Percentiles rank a stretch among this genome's conserved stretches.
These are phyloP conservation scores for Gentiana macrophylla DNA, from an alignment of 257 asterid genomes.

Conservation along the genomic window DNA sequence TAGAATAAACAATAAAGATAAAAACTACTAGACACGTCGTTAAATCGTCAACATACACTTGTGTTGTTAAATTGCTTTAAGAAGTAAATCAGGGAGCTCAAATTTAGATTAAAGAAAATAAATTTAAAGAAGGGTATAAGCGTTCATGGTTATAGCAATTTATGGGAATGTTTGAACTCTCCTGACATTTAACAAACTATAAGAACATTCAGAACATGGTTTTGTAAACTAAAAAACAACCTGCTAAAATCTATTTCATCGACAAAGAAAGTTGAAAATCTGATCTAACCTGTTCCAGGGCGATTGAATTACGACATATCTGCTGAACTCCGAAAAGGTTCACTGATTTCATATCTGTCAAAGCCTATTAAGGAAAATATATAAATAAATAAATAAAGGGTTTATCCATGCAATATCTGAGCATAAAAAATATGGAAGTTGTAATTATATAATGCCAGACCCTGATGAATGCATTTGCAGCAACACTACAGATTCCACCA, in stretches of 20 bases:
- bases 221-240: neutral
- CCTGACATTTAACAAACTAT: too few species aligned
- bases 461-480: conserved; percentile 73
- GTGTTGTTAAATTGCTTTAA: too few species aligned
- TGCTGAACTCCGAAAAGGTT: conserved; percentile 99
- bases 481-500: conserved; percentile 86
- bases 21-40: too few species aligned
- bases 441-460: conserved; percentile 27
- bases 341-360: conserved; percentile 83
- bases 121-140: too few species aligned
- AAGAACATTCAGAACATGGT: too few species aligned
- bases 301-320: conserved; percentile 95
- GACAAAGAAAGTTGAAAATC: conserved; percentile 3
- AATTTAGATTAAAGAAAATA: too few species aligned
- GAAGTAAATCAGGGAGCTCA: too few species aligned
- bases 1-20: neutral
- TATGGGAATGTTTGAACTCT: too few species aligned
- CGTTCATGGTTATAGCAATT: too few species aligned
- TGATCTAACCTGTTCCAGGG: conserved; percentile 77
- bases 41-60: too few species aligned
- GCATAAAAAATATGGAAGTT: neutral
- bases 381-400: neutral
- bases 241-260: neutral
- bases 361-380: conserved; percentile 45
- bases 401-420: conserved; percentile 9